A percentile compares a stretch with the other conserved stretches of the same genome.
Evolutionary conservation across 192 early-diverging fungal species (phyloP).

Genomic region (Coemansia sp.): DNA sequence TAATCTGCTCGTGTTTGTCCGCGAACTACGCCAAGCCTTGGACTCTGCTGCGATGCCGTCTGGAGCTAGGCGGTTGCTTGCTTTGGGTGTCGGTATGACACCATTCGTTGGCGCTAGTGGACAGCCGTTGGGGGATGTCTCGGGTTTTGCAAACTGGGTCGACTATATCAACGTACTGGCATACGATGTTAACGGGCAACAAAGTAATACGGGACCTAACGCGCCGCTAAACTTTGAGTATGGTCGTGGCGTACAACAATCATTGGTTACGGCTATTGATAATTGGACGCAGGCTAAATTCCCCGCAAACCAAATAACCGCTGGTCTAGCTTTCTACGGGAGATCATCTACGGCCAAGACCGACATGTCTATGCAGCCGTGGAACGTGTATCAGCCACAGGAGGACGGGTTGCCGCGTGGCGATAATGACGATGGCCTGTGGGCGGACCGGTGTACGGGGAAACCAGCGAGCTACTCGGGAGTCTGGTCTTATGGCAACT

Average conservation of each 20-base stretch:
- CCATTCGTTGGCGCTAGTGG: conserved; percentile 63
- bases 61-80: conserved; percentile 57
- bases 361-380: conserved; percentile 37
- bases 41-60: conserved; percentile 33
- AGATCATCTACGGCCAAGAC: conserved; percentile 30
- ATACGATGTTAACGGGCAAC: conserved; percentile 66
- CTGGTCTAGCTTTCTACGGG: conserved; percentile 69
- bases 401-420: conserved; percentile 55
- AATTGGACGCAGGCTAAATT: conserved; percentile 64
- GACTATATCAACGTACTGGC: conserved; percentile 72
- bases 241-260: conserved; percentile 31
- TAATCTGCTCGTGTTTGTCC: conserved; percentile 65
- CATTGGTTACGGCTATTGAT: conserved; percentile 56
- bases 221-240: conserved; percentile 58
- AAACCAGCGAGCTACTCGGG: conserved; percentile 40
- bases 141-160: conserved; percentile 64
- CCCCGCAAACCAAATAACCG: conserved; percentile 61
- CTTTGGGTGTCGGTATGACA: conserved; percentile 65
- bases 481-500: conserved; percentile 65
- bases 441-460: conserved; percentile 37
- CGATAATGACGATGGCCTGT: conserved; percentile 56
- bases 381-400: conserved; percentile 44
- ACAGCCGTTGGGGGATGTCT: conserved; percentile 56
- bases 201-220: conserved; percentile 65
- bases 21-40: conserved; percentile 62